Conservation (phyloP, 495 filamentous ascomycete genomes). For the Aspergillus bertholletiae region DNA sequence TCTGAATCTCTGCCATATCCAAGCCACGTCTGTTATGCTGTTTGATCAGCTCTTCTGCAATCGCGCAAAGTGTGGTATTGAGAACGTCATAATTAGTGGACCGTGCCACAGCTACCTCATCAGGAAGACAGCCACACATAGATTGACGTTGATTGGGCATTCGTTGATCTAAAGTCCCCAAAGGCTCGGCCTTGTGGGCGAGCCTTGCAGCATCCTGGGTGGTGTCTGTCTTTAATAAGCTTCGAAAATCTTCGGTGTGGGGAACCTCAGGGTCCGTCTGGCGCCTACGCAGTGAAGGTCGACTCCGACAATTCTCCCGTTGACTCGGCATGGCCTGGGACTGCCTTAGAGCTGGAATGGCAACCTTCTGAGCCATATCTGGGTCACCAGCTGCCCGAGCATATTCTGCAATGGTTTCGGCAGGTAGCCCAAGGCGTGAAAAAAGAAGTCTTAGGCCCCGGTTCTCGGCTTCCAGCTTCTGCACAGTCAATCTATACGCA, state of each 20-base stretch:
- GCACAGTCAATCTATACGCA: constrained; percentile 30
- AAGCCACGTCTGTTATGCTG: constrained; percentile 38
- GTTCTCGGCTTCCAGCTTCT: constrained; percentile 40
- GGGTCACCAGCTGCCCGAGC: constrained; percentile 19
- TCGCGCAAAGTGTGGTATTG: constrained; percentile 40
- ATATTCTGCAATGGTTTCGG: constrained; percentile 28
- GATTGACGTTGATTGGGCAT: constrained; percentile 9
- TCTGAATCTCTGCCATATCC: constrained; percentile 34
- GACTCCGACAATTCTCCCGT: background rate
- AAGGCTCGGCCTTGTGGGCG: background rate
- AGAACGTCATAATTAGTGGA: constrained; percentile 26
- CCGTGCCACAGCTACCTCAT: constrained; percentile 9
- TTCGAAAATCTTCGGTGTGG: background rate
- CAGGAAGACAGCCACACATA: constrained; percentile 27
- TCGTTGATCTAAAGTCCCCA: background rate
- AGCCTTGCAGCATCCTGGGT: background rate
- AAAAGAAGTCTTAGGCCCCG: constrained; percentile 26
- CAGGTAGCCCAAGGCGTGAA: constrained; percentile 22
- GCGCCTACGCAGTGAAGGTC: background rate
- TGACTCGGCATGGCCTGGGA: background rate
- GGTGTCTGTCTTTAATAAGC: background rate
- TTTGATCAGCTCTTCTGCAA: constrained; percentile 37
- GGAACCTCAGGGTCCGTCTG: background rate
- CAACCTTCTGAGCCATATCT: constrained; percentile 28
- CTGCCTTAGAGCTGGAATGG: constrained; percentile 33